These are phyloP conservation scores for Scortechinia acanthostroma DNA, from an alignment of 2,329 filamentous ascomycete genomes.

Conservation along the genomic window DNA sequence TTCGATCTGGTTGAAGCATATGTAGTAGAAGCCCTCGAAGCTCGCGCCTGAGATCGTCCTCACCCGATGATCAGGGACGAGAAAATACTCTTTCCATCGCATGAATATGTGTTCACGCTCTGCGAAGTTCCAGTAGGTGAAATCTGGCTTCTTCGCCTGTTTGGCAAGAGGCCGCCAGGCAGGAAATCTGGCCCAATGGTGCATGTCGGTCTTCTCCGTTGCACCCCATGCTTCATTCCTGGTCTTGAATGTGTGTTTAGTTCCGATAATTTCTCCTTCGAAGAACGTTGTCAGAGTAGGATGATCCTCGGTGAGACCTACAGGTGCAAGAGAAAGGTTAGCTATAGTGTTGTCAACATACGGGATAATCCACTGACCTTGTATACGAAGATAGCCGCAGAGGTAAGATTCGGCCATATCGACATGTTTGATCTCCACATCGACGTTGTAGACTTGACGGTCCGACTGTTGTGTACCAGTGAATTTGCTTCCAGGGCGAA, in stretches of 20 bases:
- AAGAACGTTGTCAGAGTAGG: constrained; percentile 98
- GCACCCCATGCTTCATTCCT: constrained; percentile 86
- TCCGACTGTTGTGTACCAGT: constrained; percentile 88
- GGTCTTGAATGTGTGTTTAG: constrained; percentile 89
- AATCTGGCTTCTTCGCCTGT: constrained; percentile 46
- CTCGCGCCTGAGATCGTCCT: constrained; percentile 87
- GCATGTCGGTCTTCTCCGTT: constrained; percentile 81
- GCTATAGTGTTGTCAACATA: constrained; percentile 4
- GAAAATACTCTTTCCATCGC: constrained; percentile 98
- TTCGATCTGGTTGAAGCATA: constrained; percentile 89
- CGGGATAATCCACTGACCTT: constrained; percentile 55
- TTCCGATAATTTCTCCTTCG: constrained; percentile 93
- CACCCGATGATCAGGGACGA: constrained; percentile 90
- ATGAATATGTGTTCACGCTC: constrained; percentile 91
- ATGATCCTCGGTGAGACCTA: constrained; percentile 89
- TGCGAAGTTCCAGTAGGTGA: constrained; percentile 59
- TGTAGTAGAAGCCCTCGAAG: constrained; percentile 98
- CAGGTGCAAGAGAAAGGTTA: constrained; percentile 7
- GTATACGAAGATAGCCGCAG: constrained; percentile 89
- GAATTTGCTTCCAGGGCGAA: constrained; percentile 83
- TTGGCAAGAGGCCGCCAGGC: constrained; percentile 73
- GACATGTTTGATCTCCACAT: constrained; percentile 94
- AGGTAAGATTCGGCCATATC: constrained; percentile 90
- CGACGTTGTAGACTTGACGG: constrained; percentile 85
- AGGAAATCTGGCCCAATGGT: constrained; percentile 85